phyloP scores from a whole-genome alignment of 352 stramenopile species.

The Elongisporangium senticosum region DNA sequence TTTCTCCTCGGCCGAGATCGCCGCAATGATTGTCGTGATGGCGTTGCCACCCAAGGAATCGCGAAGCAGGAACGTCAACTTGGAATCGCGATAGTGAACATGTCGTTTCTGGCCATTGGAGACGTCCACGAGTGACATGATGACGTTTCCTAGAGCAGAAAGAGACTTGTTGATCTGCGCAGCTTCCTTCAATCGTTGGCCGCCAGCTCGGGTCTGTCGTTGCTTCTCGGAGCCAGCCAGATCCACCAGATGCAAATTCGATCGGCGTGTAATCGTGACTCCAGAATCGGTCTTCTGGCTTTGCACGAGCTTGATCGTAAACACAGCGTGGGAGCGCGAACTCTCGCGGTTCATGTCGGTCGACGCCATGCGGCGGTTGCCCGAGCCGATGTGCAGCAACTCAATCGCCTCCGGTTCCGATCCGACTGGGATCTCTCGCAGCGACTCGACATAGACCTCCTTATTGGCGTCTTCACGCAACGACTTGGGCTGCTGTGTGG shows the following conservation, averaged over 20 bases:
- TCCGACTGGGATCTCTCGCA: conserved; percentile 60
- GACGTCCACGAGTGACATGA: conserved; percentile 84
- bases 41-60: conserved; percentile 84
- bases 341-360: conserved; percentile 98
- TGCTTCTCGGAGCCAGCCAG: conserved; percentile 87
- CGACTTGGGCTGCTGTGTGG: conserved; percentile 48
- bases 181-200: conserved; percentile 83
- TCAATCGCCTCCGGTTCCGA: conserved; percentile 63
- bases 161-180: conserved; percentile 89
- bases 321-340: conserved; percentile 96
- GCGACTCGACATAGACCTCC: conserved; percentile 74
- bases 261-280: conserved; percentile 58
- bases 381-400: conserved; percentile 63
- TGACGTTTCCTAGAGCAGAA: conserved; percentile 84
- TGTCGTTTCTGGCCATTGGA: conserved; percentile 76
- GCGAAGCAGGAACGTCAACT: conserved; percentile 76
- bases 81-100: conserved; percentile 84
- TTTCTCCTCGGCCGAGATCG: conserved; percentile 72
- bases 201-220: conserved; percentile 67
- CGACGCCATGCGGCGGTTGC: conserved; percentile 91
- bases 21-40: conserved; percentile 82
- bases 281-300: conserved; percentile 55
- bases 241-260: conserved; percentile 82
- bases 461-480: conserved; percentile 75
- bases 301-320: conserved; percentile 92